Conservation (phyloP, 345 rosid genomes). For the Euphorbia pulcherrima region DNA sequence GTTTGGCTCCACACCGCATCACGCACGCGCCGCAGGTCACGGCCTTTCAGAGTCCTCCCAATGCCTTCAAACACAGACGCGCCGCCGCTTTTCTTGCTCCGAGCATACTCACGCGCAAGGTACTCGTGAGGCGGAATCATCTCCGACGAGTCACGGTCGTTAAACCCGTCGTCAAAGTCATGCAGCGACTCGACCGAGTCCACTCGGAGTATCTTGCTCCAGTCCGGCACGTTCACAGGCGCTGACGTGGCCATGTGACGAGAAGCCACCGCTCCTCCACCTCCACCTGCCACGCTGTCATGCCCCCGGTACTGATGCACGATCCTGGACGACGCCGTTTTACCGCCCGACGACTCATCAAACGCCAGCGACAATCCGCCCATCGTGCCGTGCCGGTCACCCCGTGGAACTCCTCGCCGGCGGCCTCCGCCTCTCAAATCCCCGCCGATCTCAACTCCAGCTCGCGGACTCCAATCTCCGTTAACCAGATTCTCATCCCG, state of each 20-base stretch:
- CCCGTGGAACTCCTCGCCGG: slow-evolving; percentile 21
- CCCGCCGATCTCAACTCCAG: slow-evolving; percentile 23
- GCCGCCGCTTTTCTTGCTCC: slow-evolving; percentile 41
- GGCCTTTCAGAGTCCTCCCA: slow-evolving; percentile 87
- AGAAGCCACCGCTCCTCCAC: slow-evolving; percentile 24
- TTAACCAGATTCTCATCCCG: slow-evolving; percentile 11
- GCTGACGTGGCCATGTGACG: slow-evolving; percentile 72
- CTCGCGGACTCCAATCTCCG: slow-evolving; percentile 45
- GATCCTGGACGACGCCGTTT: slow-evolving; percentile 49
- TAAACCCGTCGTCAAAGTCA: slow-evolving; percentile 57
- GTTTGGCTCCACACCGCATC: slow-evolving; percentile 86
- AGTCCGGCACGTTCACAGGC: slow-evolving; percentile 88
- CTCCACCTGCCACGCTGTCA: slow-evolving; percentile 25
- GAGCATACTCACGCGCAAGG: slow-evolving; percentile 58
- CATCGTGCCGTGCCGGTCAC: slow-evolving; percentile 24
- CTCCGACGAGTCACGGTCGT: slow-evolving; percentile 48
- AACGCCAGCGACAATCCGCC: slow-evolving; percentile 75
- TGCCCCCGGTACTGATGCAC: slow-evolving; percentile 66
- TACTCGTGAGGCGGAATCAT: slow-evolving; percentile 97
- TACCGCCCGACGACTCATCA: slow-evolving; percentile 41
- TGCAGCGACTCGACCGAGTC: slow-evolving; percentile 78
- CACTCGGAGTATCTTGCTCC: slow-evolving; percentile 80
- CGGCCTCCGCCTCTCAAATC: not conserved
- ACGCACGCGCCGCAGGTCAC: slow-evolving; percentile 84
- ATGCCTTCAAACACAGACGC: slow-evolving; percentile 78